Conservation (phyloP, 768 basidiomycete species). For the Amanita muscaria region DNA sequence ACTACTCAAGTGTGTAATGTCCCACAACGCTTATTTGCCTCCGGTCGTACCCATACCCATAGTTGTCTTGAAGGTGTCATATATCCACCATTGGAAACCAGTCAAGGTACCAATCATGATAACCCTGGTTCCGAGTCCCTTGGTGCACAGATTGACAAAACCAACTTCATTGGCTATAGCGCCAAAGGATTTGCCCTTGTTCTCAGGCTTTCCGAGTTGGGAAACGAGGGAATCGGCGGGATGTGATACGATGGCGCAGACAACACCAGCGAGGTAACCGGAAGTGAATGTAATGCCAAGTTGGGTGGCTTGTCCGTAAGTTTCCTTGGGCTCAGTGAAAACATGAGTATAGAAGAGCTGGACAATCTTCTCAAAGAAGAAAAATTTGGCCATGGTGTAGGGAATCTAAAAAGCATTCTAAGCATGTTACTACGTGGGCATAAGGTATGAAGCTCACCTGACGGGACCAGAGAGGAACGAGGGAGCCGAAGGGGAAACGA, state of each 20-base stretch:
- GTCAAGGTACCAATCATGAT: constrained; percentile 68
- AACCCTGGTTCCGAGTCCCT: constrained; percentile 83
- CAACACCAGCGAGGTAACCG: constrained; percentile 92
- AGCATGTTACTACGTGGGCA: neutral
- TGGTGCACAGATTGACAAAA: constrained; percentile 54
- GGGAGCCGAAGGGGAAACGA: constrained; percentile 78
- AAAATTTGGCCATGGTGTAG: constrained; percentile 99
- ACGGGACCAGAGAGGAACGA: constrained; percentile 83
- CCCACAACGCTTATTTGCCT: constrained; percentile 80
- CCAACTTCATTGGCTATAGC: constrained; percentile 68
- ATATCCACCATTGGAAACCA: constrained; percentile 95
- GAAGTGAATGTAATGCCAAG: constrained; percentile 85
- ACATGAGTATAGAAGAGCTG: constrained; percentile 83
- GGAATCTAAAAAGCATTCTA: constrained; percentile 53
- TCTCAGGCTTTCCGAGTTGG: constrained; percentile 81
- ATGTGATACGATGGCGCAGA: constrained; percentile 94
- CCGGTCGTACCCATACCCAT: constrained; percentile 87
- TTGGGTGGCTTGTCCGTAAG: constrained; percentile 74
- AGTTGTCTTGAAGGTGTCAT: constrained; percentile 75
- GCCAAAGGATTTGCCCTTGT: constrained; percentile 75
- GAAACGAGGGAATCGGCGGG: constrained; percentile 93
- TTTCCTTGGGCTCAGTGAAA: constrained; percentile 70
- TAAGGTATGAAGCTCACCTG: constrained; percentile 41
- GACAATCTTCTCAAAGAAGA: constrained; percentile 88
- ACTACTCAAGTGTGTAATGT: constrained; percentile 7